Base-by-base conservation (phyloP, 2,329 filamentous ascomycete species). In the Aspergillus niger region DNA sequence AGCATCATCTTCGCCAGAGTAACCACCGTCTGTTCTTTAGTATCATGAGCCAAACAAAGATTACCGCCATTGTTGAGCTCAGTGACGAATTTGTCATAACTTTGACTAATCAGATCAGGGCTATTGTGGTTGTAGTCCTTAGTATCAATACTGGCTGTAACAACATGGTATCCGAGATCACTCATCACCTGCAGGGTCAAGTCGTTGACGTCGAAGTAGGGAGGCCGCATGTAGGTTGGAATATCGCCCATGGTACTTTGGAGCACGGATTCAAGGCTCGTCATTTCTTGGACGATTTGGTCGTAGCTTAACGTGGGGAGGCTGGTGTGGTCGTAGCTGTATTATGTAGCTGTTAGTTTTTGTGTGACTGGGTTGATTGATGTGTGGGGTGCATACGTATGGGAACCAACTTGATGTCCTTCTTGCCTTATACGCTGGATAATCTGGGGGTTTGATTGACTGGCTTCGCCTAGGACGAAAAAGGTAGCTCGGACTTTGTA, bases 401-500 rank as follows among this genome's bases (percentile, higher is more conserved):
- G 80, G n/a, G 80, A 81, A 4, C 65, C 80, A 44, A 82, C 63
- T 62, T 81, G 80, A 60, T 82, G 80, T 0, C 79, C 78, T 47
- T 78, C 75, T 6, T 61, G 55, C 8, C 69, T 58, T 48, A 73
- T 72, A 0, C 75, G 68, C 38, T 66, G 63, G 2, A 73, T 62
- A 7, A 75, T 55, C 1, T 74, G 72, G 1, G 68, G 60, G 20
- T 70, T 57, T 8, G 62, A 56, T 6, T 67, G 57, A 24, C 52
- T 44, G 36, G 72, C 74, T n/a, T 72, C 67, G 10, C 79, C 79
- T 20, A 74, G 84, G 61, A 89, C 80, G 74, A 88, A 89, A 71
- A 90, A 89, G 6, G 87, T 89, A 13, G 85, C 86, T 62, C 82
- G 85, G 36, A 82, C 85, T 30, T 80, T 77, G 69, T 87, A 85